A percentile compares a stretch with the other conserved stretches of the same genome.
Evolutionary conservation across 202 grass and related monocot genomes (phyloP).

Genomic region (Elaeis oleifera): DNA sequence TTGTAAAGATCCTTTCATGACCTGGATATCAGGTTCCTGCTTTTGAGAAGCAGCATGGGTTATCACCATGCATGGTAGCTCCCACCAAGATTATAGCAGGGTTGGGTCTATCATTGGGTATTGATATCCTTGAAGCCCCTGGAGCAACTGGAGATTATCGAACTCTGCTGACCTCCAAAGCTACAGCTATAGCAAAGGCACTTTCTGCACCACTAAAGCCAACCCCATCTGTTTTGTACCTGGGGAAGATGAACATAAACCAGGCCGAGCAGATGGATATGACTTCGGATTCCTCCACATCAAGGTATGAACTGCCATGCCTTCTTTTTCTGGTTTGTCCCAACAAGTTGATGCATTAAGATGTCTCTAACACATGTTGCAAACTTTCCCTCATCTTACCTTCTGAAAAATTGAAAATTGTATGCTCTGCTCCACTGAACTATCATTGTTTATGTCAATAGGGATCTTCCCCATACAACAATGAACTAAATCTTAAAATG

Average conservation of each 20-base stretch:
- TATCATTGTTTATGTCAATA: no score
- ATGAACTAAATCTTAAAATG: no score
- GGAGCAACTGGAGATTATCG: constrained; percentile 97
- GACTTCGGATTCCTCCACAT: constrained; percentile 96
- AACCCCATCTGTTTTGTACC: constrained; percentile 66
- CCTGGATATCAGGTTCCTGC: constrained; percentile 47
- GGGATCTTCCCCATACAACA: no score
- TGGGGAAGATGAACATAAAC: constrained; percentile 64
- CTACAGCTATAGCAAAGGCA: constrained; percentile 54
- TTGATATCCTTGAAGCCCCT: constrained; percentile 93
- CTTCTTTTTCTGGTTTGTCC: background rate
- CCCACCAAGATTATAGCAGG: constrained; percentile 97
- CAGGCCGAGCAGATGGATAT: constrained; percentile 54
- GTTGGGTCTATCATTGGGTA: constrained; percentile 69
- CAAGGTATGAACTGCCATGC: constrained; percentile 41
- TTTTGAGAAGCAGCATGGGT: constrained; percentile 71
- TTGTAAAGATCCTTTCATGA: no score
- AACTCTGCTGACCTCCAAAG: constrained; percentile 80
- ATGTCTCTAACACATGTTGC: background rate
- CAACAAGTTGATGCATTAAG: background rate
- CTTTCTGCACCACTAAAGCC: constrained; percentile 57
- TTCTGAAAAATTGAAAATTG: no score
- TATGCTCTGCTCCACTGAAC: no score
- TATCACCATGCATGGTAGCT: constrained; percentile 84
- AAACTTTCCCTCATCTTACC: background rate